Conservation (phyloP, 441 rosid genomes). For the Erodium trifolium region DNA sequence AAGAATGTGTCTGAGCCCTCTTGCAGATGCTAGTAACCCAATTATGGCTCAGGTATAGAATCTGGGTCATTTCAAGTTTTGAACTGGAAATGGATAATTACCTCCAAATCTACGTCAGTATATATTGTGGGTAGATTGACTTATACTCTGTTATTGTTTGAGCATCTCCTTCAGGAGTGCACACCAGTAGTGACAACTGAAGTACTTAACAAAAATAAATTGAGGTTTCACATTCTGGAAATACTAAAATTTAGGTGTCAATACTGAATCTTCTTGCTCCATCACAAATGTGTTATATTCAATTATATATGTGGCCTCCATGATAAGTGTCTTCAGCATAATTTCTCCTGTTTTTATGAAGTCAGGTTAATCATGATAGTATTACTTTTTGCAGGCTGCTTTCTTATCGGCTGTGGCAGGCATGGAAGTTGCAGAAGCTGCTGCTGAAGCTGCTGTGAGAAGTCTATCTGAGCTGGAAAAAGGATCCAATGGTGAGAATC, state of each 20-base stretch:
- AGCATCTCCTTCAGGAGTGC: neutral
- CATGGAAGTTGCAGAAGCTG: slow-evolving; percentile 61
- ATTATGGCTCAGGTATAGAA: slow-evolving; percentile 80
- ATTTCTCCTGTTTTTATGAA: neutral
- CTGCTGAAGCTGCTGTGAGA: slow-evolving; percentile 68
- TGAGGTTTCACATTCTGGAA: neutral
- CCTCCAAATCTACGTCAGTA: neutral
- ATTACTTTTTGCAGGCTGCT: slow-evolving; percentile 52
- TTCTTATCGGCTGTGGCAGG: slow-evolving; percentile 90
- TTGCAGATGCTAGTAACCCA: slow-evolving; percentile 98
- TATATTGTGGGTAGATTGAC: neutral
- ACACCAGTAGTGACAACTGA: neutral
- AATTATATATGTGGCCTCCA: neutral
- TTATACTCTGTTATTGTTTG: neutral
- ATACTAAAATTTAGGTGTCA: neutral
- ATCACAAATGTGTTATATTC: neutral
- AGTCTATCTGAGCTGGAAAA: slow-evolving; percentile 40
- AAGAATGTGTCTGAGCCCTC: slow-evolving; percentile 59
- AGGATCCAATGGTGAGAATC: slow-evolving; percentile 26
- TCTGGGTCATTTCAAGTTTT: slow-evolving; percentile 5
- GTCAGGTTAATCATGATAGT: neutral
- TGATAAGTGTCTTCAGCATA: neutral
- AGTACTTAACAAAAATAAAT: neutral
- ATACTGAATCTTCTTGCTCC: neutral
- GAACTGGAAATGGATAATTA: neutral